Percentiles rank a stretch among this genome's conserved stretches.
phyloP scores from a whole-genome alignment of 1,139 yeast species.

The Kodamaea alishanica region DNA sequence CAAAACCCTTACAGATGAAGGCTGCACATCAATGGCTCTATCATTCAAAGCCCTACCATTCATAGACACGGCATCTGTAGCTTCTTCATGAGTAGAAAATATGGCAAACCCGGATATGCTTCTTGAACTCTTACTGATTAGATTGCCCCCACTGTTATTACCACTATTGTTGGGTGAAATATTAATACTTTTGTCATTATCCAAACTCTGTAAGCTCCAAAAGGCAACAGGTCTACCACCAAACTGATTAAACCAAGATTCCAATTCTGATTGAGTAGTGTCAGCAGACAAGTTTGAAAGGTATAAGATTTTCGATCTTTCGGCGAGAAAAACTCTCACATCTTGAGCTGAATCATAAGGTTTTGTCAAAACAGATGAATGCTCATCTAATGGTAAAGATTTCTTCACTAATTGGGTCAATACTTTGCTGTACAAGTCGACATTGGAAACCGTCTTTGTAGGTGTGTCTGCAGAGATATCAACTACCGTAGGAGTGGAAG shows the following conservation, averaged over 20 bases:
- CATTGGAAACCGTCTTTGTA: conserved; percentile 16
- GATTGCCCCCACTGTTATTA: background rate
- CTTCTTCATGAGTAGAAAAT: conserved; percentile 82
- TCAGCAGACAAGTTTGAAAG: conserved; percentile 77
- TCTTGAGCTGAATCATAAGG: conserved; percentile 79
- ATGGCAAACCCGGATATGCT: conserved; percentile 75
- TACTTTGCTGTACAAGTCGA: conserved; percentile 34
- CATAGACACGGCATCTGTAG: conserved; percentile 69
- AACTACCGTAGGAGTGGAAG: background rate
- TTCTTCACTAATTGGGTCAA: conserved; percentile 51
- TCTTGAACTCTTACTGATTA: conserved; percentile 13
- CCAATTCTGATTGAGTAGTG: conserved; percentile 86
- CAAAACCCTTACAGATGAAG: conserved; percentile 72
- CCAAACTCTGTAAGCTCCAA: conserved; percentile 74
- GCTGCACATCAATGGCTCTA: conserved; percentile 76
- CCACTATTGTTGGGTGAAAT: conserved; percentile 7
- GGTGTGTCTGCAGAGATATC: conserved; percentile 6
- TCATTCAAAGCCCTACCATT: conserved; percentile 79
- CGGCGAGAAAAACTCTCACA: conserved; percentile 60
- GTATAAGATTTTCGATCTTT: conserved; percentile 74
- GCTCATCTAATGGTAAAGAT: conserved; percentile 52
- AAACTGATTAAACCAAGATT: conserved; percentile 84
- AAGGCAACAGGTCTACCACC: conserved; percentile 86
- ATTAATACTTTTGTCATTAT: conserved; percentile 24
- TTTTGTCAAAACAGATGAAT: conserved; percentile 55